Evolutionary conservation across 805 yeast genomes (phyloP), one percentile per base, ranked within the genome.

Genomic region (Wickerhamomyces bovis): DNA sequence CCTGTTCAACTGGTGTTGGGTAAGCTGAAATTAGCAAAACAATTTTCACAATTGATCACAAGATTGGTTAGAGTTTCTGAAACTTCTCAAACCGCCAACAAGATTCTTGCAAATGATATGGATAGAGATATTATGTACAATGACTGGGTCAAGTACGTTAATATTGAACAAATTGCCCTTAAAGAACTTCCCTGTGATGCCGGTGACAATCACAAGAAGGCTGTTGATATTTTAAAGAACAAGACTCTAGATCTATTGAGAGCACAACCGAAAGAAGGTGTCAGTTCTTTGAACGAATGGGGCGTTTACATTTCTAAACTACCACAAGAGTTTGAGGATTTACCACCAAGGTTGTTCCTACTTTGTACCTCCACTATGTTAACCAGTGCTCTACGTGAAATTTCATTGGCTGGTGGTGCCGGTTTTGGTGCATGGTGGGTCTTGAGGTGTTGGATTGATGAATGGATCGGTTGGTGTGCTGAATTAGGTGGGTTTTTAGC

Each of bases 391-490:
- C 64, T 81, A 38, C 68, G 88, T 50, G 88, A 83, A 54, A 72
- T 84, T 49, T 76, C 84, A 30, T 65, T 78, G 46, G 69, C 69
- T 21, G 80, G 81, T 3, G 81, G 80, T 8, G 72, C 73, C 39
- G 75, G 83, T 2, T 82, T 85, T 59, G 81, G 80, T 10, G 77
- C 80, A 3, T 85, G 92, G 92, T 84, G 89, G 88, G 72, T 78
- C 39, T 69, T 83, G 3, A 69, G 85, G 46, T 80, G 89, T 60
- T 85, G 92, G 89, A 68, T 81, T 7, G 88, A 82, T 56, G 92
- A 85, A 57, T 84, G 78, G 73, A 67, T 83, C 50, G 73, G 73
- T 2, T 82, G 88, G 80, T 66, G 76, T 47, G 81, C 83, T 22
- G 89, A 83, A 56, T 63, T 79, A 15, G 82, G 83, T 5, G 82